Evolutionary conservation across 148 eudicot species (phyloP).

Genomic region (Cornus controversa): DNA sequence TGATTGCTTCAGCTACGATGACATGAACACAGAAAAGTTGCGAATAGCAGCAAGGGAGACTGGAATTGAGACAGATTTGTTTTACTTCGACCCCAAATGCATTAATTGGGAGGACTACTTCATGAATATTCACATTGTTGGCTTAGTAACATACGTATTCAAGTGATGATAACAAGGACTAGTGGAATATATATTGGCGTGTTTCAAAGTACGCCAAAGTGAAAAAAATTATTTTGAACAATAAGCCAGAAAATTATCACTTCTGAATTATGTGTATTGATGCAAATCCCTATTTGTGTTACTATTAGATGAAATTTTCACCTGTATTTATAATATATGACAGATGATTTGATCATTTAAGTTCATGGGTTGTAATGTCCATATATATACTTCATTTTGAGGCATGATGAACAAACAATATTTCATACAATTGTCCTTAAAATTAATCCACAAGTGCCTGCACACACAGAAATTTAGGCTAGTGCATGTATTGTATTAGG

Average conservation of each 20-base stretch:
- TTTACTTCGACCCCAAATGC: conserved; percentile 47
- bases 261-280: neutral
- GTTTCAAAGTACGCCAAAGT: neutral
- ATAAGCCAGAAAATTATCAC: neutral
- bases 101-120: conserved; percentile 60
- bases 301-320: too few species aligned
- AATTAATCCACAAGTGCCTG: too few species aligned
- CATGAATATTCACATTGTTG: conserved; percentile 38
- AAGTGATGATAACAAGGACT: conserved; percentile 20
- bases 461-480: too few species aligned
- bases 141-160: conserved; percentile 42
- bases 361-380: too few species aligned
- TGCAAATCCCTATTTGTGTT: too few species aligned
- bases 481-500: too few species aligned
- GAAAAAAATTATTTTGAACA: neutral
- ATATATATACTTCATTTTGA: too few species aligned
- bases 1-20: conserved; percentile 32
- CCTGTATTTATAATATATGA: too few species aligned
- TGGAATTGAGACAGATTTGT: conserved; percentile 32
- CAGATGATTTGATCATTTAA: too few species aligned
- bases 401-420: too few species aligned
- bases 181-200: neutral
- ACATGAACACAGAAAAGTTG: conserved; percentile 41
- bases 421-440: too few species aligned
- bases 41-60: conserved; percentile 28